Base-by-base conservation (phyloP, 1,139 yeast genomes). In the Pichia cactophila region DNA sequence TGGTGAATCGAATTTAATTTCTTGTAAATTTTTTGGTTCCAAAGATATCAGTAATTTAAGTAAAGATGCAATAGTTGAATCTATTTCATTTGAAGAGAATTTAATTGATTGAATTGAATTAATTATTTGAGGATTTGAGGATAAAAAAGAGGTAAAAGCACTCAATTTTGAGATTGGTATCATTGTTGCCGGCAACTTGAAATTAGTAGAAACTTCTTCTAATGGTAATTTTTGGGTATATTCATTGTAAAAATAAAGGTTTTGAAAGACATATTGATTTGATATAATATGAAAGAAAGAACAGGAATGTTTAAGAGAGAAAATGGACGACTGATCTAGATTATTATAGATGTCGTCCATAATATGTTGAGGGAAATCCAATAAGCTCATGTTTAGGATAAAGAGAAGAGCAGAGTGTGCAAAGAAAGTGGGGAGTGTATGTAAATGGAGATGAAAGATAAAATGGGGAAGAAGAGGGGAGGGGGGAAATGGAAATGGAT, bases 321-420 rank as follows among this genome's bases (percentile, higher is more conserved):
- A 3, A 2, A 41, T 14, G 6, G 51, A 35, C 20, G 28, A 14
- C 11, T 43, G 45, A n/a, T 43, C 42, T 6, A 50, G 38, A 12
- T 26, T 14, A 2, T 20, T 16, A 28, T 41, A 47, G 4, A 50
- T 43, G 23, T 31, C 38, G 5, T 48, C 53, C 11, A 50, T 33
- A 14, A 50, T 26, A n/a, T 47, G 36, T 26, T 50, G 49, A 10
- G 53, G 53, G 7, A 50, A 31, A 23, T 46, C 44, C 11, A 50
- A 12, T 14, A 50, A 26, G 29, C 20, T 41, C 51, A 49, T 49
- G 5, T 3, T 35, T 20, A 7, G 38, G 20, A 20, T 20, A 20
- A 20, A 20, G 20, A 20, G 20, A 20, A 20, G 20, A 20, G 20
- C 20, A 20, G 20, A 20, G 20, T 20, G 20, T 20, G 20, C 20